These are phyloP conservation scores for Phytophthora quininea DNA, from an alignment of 352 stramenopile genomes.

Conservation along the genomic window DNA sequence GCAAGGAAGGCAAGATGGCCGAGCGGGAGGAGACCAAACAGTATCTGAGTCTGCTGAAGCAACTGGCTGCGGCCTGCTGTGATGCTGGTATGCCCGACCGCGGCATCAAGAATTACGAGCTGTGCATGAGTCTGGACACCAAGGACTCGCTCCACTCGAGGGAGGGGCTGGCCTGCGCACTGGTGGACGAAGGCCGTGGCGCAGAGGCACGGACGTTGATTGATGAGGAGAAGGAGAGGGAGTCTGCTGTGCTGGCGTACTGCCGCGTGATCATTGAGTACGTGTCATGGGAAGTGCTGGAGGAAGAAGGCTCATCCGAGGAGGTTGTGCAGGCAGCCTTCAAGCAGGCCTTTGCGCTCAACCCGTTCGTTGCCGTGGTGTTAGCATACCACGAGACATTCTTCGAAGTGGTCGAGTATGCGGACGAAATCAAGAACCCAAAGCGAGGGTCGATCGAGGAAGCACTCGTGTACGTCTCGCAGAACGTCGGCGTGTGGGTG, in stretches of 20 bases:
- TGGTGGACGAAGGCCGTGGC: conserved; percentile 82
- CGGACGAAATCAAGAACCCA: conserved; percentile 81
- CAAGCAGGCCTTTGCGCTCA: conserved; percentile 68
- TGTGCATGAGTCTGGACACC: conserved; percentile 79
- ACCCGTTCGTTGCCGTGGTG: conserved; percentile 87
- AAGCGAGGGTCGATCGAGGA: conserved; percentile 82
- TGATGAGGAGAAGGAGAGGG: conserved; percentile 57
- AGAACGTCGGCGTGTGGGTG: conserved; percentile 86
- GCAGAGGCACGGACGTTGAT: conserved; percentile 74
- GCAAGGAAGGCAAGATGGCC: conserved; percentile 56
- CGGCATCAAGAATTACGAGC: conserved; percentile 84
- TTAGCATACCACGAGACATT: conserved; percentile 83
- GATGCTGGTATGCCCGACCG: conserved; percentile 72
- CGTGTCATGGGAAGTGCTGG: conserved; percentile 88
- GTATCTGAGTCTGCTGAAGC: conserved; percentile 69
- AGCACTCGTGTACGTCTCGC: conserved; percentile 77
- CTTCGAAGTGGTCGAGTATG: conserved; percentile 80
- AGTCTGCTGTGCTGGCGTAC: conserved; percentile 79
- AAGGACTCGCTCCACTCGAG: conserved; percentile 61
- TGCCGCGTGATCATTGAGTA: conserved; percentile 88
- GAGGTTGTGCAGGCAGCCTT: conserved; percentile 78
- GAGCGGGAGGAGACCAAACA: conserved; percentile 69
- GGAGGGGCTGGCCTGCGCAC: conserved; percentile 74
- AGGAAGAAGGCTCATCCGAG: conserved; percentile 81
- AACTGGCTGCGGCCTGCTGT: conserved; percentile 77